Evolutionary conservation across 129 eudicot genomes (phyloP).

Genomic region (Oenanthe sinensis): DNA sequence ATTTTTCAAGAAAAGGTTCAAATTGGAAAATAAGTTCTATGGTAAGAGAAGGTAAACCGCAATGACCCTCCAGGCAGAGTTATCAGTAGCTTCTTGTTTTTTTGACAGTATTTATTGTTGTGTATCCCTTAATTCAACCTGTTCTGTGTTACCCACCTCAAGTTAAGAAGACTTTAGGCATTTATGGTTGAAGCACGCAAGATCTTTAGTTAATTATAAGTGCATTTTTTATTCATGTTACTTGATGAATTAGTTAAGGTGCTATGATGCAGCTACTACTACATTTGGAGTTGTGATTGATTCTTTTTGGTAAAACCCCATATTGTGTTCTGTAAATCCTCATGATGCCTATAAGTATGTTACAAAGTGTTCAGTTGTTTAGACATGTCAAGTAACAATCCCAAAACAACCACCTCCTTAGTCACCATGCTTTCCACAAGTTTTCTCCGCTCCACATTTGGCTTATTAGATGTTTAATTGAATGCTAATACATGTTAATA

Average conservation of each 20-base stretch:
- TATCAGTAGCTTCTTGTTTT: background rate
- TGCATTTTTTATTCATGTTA: background rate
- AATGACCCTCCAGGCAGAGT: background rate
- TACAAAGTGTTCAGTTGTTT: background rate
- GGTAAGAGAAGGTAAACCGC: background rate
- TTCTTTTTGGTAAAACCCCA: conserved; percentile 3
- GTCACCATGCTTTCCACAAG: conserved; percentile 66
- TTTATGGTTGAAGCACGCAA: background rate
- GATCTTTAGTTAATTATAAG: background rate
- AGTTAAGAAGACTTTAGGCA: background rate
- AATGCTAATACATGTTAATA: too few species aligned
- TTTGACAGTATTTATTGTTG: background rate
- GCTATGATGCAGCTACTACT: background rate
- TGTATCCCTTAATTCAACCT: background rate
- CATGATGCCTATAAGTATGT: too few species aligned
- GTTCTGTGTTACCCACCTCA: background rate
- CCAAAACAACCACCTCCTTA: conserved; percentile 59
- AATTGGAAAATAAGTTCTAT: background rate
- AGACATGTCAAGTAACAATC: background rate
- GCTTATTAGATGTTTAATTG: too few species aligned
- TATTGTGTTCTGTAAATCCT: too few species aligned
- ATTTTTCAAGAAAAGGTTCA: background rate
- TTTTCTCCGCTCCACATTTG: conserved; percentile 81
- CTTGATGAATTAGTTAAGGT: background rate
- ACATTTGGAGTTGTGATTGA: background rate